Evolutionary conservation across 2,329 filamentous ascomycete species (phyloP), one percentile per base, ranked within the genome.

Genomic region (Xylaria sp.): DNA sequence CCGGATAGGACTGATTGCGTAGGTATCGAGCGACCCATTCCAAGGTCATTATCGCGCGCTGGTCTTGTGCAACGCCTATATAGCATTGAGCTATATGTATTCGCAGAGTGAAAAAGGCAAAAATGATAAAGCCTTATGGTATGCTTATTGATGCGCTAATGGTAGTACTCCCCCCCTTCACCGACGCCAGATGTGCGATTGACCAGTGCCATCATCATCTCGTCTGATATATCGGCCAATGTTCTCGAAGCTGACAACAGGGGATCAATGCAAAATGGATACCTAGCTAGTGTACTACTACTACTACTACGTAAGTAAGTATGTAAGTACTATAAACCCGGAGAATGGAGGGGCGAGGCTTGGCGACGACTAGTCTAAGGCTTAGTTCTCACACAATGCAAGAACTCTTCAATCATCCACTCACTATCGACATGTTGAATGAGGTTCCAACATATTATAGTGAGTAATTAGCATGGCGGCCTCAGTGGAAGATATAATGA

Each of bases 301-400:
- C n/a, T n/a, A n/a, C n/a, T n/a, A n/a, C n/a, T n/a, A n/a, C n/a
- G n/a, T n/a, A n/a, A n/a, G n/a, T n/a, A 21, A 21, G 12, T 23
- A 48, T 5, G n/a, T 8, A 23, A 27, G n/a, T 54, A 23, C 8
- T 23, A 10, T 13, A 55, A 35, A 35, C 51, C 32, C 51, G 13
- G 16, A n/a, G 29, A 18, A 25, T 27, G 23, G 54, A 51, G 53
- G 59, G 59, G 47, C 47, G 37, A 48, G 51, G 53, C 60, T 55
- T 25, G 44, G 55, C 40, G 9, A 29, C 25, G 51, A 35, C 12
- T 12, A 5, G 23, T 21, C 32, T 63, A 60, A 64, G 60, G 61
- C 66, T 61, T 61, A 66, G 62, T 18, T 62, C 60, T 68, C 23
- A 61, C 66, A 54, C 61, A 32, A 64, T 29, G 54, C 13, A 13